Conservation (phyloP, 108 stramenopile species). For the Nitzschia sp. region DNA sequence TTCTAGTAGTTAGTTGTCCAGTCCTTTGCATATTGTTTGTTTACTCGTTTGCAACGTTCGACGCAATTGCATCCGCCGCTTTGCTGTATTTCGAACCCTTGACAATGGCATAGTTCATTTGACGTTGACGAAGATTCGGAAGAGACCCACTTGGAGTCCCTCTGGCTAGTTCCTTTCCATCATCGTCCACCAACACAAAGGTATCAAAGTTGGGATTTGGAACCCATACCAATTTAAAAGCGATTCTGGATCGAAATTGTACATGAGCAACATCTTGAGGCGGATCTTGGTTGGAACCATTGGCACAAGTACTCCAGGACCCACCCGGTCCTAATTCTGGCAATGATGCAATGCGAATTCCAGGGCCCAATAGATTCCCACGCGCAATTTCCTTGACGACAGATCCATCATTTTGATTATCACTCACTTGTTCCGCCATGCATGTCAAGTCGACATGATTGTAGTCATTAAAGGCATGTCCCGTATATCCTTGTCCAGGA, state of each 20-base stretch:
- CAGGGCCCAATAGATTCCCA: conserved; percentile 79
- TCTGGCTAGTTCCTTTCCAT: conserved; percentile 47
- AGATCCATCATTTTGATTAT: conserved; percentile 80
- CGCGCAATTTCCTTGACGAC: conserved; percentile 82
- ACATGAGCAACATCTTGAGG: conserved; percentile 91
- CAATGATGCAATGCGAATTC: conserved; percentile 79
- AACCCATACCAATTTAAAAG: conserved; percentile 92
- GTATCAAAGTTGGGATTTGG: conserved; percentile 76
- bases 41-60: too few species aligned
- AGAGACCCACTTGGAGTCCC: conserved; percentile 50
- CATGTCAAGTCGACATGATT: conserved; percentile 92
- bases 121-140: conserved; percentile 72
- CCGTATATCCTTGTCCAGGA: conserved; percentile 91
- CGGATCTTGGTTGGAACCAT: conserved; percentile 79
- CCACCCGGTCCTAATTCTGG: conserved; percentile 90
- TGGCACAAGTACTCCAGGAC: conserved; percentile 84
- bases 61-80: conserved; percentile 67
- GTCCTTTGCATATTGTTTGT: too few species aligned
- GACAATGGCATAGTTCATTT: conserved; percentile 79
- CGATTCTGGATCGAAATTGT: conserved; percentile 85
- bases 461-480: conserved; percentile 90
- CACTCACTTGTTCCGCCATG: conserved; percentile 72
- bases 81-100: conserved; percentile 79
- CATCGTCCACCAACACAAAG: conserved; percentile 91
- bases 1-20: too few species aligned